Percentiles rank a stretch among this genome's conserved stretches.
phyloP scores from a whole-genome alignment of 2,329 filamentous ascomycete species.

The Diplodia mutila region DNA sequence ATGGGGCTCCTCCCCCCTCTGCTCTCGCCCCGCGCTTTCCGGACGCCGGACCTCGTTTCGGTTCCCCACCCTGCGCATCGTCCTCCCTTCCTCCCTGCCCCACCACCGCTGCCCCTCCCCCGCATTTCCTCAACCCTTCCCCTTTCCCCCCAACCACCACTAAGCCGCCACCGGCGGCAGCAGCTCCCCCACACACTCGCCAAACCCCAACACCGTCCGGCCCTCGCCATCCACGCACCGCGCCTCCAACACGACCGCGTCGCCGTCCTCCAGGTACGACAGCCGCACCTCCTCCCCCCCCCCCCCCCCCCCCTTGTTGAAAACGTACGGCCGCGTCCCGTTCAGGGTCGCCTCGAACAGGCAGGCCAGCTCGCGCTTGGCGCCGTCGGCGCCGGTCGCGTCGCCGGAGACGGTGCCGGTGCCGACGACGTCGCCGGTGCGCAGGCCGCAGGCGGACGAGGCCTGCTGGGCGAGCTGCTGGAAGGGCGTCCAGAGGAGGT shows the following conservation, averaged over 20 bases:
- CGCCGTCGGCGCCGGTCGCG: conserved; percentile 35
- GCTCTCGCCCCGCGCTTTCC: neutral
- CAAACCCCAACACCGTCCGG: conserved; percentile 44
- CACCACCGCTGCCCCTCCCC: neutral
- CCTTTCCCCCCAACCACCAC: neutral
- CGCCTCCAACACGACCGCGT: conserved; percentile 43
- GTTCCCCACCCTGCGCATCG: neutral
- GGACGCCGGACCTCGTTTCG: neutral
- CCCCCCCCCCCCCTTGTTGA: conserved; percentile 22
- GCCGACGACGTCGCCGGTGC: conserved; percentile 49
- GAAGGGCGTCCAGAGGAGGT: conserved; percentile 52
- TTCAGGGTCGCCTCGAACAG: conserved; percentile 48
- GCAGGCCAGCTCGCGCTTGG: conserved; percentile 33
- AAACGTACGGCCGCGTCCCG: conserved; percentile 36
- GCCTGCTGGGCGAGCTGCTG: conserved; percentile 51
- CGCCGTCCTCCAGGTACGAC: conserved; percentile 48
- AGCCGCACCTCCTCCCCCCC: conserved; percentile 35
- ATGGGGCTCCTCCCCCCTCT: neutral
- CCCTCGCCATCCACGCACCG: conserved; percentile 39
- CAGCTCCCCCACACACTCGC: conserved; percentile 45
- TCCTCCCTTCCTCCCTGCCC: neutral
- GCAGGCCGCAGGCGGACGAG: conserved; percentile 47
- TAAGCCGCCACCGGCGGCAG: conserved; percentile 29
- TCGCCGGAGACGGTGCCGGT: conserved; percentile 51
- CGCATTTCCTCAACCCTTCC: neutral